Conservation (phyloP, 345 rosid species). For the sweet orange (Citrus sinensis) region DVS_A1.0 CM039169.1:28920001-28920500, state of each 20-base stretch:
- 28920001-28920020: constrained; percentile 44
- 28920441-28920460: not conserved
- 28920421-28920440: not conserved
- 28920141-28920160: constrained; percentile 54
- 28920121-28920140: constrained; percentile 39
- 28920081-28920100: constrained; percentile 31
- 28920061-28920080: constrained; percentile 45
- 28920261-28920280: constrained; percentile 17
- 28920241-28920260: constrained; percentile 17
- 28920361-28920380: not conserved
- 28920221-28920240: constrained; percentile 21
- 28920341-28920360: not conserved
- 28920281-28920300: constrained; percentile 11
- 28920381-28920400: not conserved
- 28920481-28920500: constrained; percentile 16
- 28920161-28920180: constrained; percentile 34
- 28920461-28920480: not conserved
- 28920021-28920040: constrained; percentile 75
- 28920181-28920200: constrained; percentile 45
- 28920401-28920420: not conserved
- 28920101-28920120: constrained; percentile 49
- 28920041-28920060: constrained; percentile 62
- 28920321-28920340: not conserved
- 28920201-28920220: constrained; percentile 29
- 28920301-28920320: not conserved